Base-by-base conservation (phyloP, 2,329 filamentous ascomycete genomes). In the Cordyceps cateniannulata region DNA sequence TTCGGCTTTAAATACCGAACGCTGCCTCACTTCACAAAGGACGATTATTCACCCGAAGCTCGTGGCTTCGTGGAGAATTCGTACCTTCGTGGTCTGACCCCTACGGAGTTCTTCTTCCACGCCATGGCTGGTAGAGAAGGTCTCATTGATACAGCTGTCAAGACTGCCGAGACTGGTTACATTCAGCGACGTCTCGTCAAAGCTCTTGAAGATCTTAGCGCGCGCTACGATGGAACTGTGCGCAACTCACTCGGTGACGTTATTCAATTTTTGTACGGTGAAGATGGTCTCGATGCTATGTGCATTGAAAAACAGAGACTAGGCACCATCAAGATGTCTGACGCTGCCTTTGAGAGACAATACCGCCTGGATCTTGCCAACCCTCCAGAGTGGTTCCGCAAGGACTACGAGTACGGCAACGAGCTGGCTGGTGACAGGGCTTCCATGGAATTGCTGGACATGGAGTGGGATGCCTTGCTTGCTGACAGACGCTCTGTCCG, bases 51-150 rank as follows among this genome's bases (percentile, higher is more conserved):
- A 22, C 92, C 95, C 12, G 93, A 97, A 73, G 93, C 95, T 50
- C 88, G 95, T 78, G 95, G 95, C 47, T 99, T 99, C 71, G 95
- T 99, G 22, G 95, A 99, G 76, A 99, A 99, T 77, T 99, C 95
- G 0, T 99, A 99, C 69, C 85, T 99, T 14, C 90, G 95, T 80
- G 95, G 95, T 60, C 79, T 99, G 62, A 99, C 96, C 0, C 95
- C 95, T 0, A 88, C 90, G 1, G 95, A 99, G 68, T 99, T 99
- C 78, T 99, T 97, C 80, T 99, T 99, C 83, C 95, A 99, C 84
- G 95, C 95, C 71, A 99, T 99, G 95, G 95, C 95, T 81, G 95
- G 95, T 91, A 87, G 95, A 80, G 95, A 99, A 78, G 95, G 95
- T 96, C 83, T 99, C 60, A 99, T 99, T 69, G 95, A 99, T 83